Conservation (phyloP, 2,329 filamentous ascomycete genomes). For the Bisporella sp. region DNA sequence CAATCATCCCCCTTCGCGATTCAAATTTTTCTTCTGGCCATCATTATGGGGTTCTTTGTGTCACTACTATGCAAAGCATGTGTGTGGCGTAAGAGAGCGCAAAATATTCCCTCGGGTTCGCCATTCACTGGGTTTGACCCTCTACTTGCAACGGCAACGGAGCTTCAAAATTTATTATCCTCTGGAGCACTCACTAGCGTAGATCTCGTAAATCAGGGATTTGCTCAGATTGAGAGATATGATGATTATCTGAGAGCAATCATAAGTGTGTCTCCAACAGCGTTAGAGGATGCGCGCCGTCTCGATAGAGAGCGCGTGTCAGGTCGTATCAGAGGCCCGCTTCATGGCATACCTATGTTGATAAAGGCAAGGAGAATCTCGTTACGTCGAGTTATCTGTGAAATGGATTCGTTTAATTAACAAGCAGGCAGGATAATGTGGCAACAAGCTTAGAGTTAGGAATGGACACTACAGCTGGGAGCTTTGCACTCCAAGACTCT, state of each 20-base stretch:
- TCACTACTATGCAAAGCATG: no score
- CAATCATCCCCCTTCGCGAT: no score
- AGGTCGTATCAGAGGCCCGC: not conserved
- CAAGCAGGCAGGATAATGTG: not conserved
- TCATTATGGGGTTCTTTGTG: no score
- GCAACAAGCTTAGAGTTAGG: not conserved
- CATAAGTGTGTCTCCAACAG: not conserved
- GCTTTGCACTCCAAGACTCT: not conserved
- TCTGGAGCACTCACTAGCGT: not conserved
- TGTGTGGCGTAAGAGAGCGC: no score
- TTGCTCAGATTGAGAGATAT: not conserved
- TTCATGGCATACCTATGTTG: not conserved
- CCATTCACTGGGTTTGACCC: no score
- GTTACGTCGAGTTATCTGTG: not conserved
- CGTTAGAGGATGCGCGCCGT: not conserved
- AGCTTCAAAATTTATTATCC: not conserved
- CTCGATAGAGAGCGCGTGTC: not conserved
- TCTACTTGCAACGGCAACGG: not conserved
- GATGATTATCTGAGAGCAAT: not conserved
- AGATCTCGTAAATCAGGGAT: not conserved
- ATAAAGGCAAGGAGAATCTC: not conserved
- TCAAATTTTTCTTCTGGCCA: no score
- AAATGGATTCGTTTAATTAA: not conserved
- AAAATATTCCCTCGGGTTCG: no score
- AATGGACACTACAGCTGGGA: not conserved